phyloP scores from a whole-genome alignment of 495 filamentous ascomycete genomes.

The Neurospora terricola region DNA sequence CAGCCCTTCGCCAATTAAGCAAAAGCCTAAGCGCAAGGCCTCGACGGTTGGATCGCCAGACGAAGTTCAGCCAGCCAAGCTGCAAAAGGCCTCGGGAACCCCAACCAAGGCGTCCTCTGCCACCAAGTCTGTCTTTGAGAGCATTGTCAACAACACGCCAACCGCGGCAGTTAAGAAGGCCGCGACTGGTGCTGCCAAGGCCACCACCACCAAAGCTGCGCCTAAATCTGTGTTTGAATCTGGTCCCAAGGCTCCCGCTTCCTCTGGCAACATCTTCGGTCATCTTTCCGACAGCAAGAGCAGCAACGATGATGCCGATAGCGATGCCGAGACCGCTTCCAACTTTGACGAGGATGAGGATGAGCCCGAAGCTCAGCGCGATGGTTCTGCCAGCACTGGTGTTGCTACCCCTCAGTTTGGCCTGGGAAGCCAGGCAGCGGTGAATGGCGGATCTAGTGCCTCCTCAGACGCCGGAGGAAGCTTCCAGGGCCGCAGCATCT shows the following conservation, averaged over 20 bases:
- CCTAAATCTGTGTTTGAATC: constrained; percentile 19
- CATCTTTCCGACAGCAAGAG: constrained; percentile 48
- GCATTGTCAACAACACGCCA: constrained; percentile 28
- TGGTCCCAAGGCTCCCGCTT: constrained; percentile 10
- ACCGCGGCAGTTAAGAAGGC: constrained; percentile 19
- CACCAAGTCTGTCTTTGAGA: constrained; percentile 37
- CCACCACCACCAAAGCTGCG: constrained; percentile 10
- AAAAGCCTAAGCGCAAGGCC: constrained; percentile 37
- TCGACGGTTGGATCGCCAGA: constrained; percentile 28
- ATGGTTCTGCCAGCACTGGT: constrained; percentile 19
- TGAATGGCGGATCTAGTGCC: constrained; percentile 19
- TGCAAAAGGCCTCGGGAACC: constrained; percentile 39
- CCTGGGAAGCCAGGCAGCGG: constrained; percentile 10
- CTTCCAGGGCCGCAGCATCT: constrained; percentile 41
- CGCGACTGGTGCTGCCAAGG: constrained; percentile 13
- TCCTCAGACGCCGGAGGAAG: constrained; percentile 27
- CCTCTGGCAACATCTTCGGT: constrained; percentile 48
- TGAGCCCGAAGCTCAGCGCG: constrained; percentile 15
- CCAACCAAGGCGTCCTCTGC: constrained; percentile 32
- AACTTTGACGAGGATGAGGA: constrained; percentile 30
- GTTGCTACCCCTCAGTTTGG: constrained; percentile 27
- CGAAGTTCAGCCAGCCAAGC: constrained; percentile 51
- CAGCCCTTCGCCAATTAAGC: constrained; percentile 17
- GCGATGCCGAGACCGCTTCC: constrained; percentile 34
- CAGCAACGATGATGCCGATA: constrained; percentile 32